phyloP scores from a whole-genome alignment of 495 filamentous ascomycete genomes.

The Trichoderma gamsii region DNA sequence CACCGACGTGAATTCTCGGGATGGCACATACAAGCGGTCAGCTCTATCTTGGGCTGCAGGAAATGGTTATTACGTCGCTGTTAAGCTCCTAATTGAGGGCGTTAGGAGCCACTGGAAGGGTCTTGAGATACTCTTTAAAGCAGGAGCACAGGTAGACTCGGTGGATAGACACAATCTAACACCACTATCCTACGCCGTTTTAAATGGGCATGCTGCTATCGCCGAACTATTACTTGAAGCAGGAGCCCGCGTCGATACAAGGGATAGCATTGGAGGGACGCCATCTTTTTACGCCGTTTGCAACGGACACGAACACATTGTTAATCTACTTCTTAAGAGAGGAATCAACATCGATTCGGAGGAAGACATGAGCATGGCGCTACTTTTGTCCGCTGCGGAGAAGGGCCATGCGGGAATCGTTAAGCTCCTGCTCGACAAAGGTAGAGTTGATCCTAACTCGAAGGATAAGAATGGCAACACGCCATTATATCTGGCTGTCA shows the following conservation, averaged over 20 bases:
- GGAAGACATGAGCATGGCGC: background rate
- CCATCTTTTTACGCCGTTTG: background rate
- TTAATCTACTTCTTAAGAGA: background rate
- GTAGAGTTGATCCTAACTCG: background rate
- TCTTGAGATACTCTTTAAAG: background rate
- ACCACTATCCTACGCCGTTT: background rate
- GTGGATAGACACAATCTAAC: background rate
- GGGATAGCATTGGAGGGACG: background rate
- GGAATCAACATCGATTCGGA: background rate
- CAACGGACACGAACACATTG: background rate
- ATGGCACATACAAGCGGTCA: constrained; percentile 20
- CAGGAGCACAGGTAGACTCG: background rate
- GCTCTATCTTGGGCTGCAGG: constrained; percentile 27
- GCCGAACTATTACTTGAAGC: background rate
- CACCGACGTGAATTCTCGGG: background rate
- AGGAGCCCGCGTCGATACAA: background rate
- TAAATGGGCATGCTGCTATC: background rate
- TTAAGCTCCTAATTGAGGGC: constrained; percentile 22
- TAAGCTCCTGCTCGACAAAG: background rate
- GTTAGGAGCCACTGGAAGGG: background rate
- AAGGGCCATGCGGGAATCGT: background rate
- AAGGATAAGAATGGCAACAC: background rate
- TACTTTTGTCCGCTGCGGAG: background rate
- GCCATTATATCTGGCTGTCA: background rate
- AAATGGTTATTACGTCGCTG: constrained; percentile 23